Percentiles rank a stretch among this genome's conserved stretches.
phyloP scores from a whole-genome alignment of 495 filamentous ascomycete species.

The Parathielavia appendiculata region DNA sequence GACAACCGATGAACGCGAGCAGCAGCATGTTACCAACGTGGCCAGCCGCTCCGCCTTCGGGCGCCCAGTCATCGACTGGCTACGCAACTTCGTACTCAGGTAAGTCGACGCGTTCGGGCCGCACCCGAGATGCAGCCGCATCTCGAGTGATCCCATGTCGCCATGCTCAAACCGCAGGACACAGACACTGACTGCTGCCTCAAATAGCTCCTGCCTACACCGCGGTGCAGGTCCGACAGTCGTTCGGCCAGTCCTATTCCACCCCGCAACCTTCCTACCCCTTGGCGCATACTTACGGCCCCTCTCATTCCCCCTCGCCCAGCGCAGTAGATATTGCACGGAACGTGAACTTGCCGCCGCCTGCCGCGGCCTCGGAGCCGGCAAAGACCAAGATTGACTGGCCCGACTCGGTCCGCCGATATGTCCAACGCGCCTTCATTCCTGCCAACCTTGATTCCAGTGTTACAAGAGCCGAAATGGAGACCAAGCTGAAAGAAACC shows the following conservation, averaged over 20 bases:
- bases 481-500: constrained; percentile 75
- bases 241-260: constrained; percentile 39
- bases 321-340: constrained; percentile 28
- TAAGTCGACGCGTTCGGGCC: constrained; percentile 9
- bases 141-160: background rate
- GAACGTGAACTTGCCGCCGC: constrained; percentile 17
- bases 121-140: background rate
- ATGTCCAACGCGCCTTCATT: constrained; percentile 80
- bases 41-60: constrained; percentile 29
- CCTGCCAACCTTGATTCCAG: constrained; percentile 60
- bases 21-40: constrained; percentile 32
- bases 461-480: constrained; percentile 64
- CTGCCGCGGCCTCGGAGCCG: constrained; percentile 22
- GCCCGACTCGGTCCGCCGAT: constrained; percentile 68
- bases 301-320: constrained; percentile 19
- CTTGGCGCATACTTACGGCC: constrained; percentile 25
- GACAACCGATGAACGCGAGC: constrained; percentile 10
- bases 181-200: constrained; percentile 23
- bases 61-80: constrained; percentile 31
- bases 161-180: background rate
- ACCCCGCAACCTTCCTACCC: constrained; percentile 29
- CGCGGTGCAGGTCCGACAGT: constrained; percentile 45
- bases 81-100: constrained; percentile 31
- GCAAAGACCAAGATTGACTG: constrained; percentile 63
- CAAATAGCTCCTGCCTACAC: constrained; percentile 45